Conservation (phyloP, 208 protist species). For the Porcisia deanei region DNA sequence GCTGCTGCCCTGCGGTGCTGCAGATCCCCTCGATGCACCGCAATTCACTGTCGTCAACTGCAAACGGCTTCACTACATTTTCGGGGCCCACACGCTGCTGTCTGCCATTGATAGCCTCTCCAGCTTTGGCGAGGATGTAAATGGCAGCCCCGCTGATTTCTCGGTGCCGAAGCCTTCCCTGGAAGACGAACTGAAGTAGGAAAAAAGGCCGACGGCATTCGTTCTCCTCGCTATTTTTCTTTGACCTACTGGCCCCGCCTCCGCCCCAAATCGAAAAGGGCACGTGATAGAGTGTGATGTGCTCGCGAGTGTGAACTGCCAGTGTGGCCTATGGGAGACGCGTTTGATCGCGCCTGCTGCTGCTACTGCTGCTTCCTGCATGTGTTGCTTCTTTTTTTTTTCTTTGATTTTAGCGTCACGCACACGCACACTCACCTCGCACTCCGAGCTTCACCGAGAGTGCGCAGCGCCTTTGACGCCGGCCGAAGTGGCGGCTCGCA, state of each 20-base stretch:
- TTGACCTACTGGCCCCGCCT: not conserved
- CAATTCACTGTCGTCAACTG: conserved; percentile 38
- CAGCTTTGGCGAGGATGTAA: not conserved
- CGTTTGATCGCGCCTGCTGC: not conserved
- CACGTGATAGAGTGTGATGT: not conserved
- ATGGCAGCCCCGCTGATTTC: not conserved
- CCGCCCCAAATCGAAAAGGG: not conserved
- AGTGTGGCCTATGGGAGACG: not conserved
- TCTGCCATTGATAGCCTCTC: conserved; percentile 32
- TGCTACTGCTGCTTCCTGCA: not conserved
- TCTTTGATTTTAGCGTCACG: not conserved
- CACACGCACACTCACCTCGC: not conserved
- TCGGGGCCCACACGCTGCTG: conserved; percentile 34
- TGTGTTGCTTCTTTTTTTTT: not conserved
- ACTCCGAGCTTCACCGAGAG: not conserved
- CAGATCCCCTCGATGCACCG: not conserved
- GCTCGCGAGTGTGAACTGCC: not conserved
- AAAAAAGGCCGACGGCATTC: not conserved
- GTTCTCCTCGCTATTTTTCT: not conserved
- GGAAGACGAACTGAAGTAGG: not conserved
- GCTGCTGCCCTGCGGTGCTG: conserved; percentile 24
- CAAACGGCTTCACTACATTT: conserved; percentile 40
- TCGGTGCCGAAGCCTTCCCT: not conserved
- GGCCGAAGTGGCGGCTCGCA: too few relatives aligned
- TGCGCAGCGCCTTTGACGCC: not conserved